Conservation (phyloP, 176 grass and related monocot species). For the Canna indica region DNA sequence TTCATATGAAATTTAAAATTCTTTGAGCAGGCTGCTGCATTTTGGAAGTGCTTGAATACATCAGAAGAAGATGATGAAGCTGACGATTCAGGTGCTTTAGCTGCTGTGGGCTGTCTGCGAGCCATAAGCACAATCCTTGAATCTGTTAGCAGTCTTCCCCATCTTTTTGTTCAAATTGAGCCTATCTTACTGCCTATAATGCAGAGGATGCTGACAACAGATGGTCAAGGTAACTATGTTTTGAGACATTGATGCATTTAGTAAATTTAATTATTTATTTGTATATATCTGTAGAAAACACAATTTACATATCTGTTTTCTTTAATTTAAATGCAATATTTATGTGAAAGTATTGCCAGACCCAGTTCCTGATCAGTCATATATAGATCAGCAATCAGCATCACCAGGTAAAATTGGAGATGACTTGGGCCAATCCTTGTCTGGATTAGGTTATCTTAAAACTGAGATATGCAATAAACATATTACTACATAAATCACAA, state of each 20-base stretch:
- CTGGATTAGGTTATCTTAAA: too few species aligned
- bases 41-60: slow-evolving; percentile 81
- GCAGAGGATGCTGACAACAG: slow-evolving; percentile 66
- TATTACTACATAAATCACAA: too few species aligned
- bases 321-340: slow-evolving; percentile 6
- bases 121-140: slow-evolving; percentile 92
- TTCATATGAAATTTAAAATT: slow-evolving; percentile 9
- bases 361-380: too few species aligned
- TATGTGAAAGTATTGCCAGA: neutral
- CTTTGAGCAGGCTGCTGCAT: slow-evolving; percentile 58
- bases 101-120: slow-evolving; percentile 80
- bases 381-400: too few species aligned
- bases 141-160: slow-evolving; percentile 75
- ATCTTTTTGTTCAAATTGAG: slow-evolving; percentile 72
- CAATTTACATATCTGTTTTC: too few species aligned
- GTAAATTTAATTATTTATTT: neutral
- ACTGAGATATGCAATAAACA: too few species aligned
- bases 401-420: too few species aligned
- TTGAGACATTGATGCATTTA: neutral
- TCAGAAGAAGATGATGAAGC: slow-evolving; percentile 77
- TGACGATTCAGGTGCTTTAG: slow-evolving; percentile 83
- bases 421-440: too few species aligned
- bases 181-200: slow-evolving; percentile 73
- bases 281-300: neutral
- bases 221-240: slow-evolving; percentile 71